Percentiles rank a stretch among this genome's conserved stretches.
phyloP scores from a whole-genome alignment of 2,329 filamentous ascomycete genomes.

The Berkeleyomyces basicola region DNA sequence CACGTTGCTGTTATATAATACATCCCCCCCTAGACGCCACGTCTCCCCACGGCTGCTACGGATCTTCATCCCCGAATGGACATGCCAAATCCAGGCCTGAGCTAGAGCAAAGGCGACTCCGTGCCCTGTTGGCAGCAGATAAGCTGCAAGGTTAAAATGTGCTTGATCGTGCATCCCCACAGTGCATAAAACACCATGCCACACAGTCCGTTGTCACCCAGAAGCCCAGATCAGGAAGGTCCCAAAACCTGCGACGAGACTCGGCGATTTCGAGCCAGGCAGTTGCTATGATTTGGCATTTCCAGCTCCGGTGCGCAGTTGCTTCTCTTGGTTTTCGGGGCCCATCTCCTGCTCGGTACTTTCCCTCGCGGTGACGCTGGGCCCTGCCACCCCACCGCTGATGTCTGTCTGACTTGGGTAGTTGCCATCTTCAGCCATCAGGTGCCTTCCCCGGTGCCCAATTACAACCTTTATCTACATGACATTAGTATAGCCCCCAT shows the following conservation, averaged over 20 bases:
- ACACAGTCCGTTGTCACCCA: neutral
- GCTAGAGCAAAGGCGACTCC: constrained; percentile 1
- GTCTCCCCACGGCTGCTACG: neutral
- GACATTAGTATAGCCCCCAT: no score
- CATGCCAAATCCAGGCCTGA: neutral
- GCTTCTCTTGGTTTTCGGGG: neutral
- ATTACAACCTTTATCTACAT: neutral
- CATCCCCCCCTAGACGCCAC: neutral
- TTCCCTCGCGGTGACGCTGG: neutral
- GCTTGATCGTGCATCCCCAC: neutral
- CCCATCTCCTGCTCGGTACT: neutral
- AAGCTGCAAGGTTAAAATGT: neutral
- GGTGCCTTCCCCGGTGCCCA: neutral
- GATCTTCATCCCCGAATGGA: neutral
- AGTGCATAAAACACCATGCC: neutral
- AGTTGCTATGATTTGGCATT: no score
- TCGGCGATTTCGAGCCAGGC: no score
- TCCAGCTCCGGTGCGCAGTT: neutral
- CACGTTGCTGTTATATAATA: neutral
- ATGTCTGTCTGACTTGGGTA: neutral
- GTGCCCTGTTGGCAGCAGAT: neutral
- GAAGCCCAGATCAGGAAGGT: no score
- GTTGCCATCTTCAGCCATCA: neutral
- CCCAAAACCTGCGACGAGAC: no score
- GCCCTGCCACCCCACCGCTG: neutral